Evolutionary conservation across 257 asterid genomes (phyloP).

Genomic region (Penstemon davidsonii): DNA sequence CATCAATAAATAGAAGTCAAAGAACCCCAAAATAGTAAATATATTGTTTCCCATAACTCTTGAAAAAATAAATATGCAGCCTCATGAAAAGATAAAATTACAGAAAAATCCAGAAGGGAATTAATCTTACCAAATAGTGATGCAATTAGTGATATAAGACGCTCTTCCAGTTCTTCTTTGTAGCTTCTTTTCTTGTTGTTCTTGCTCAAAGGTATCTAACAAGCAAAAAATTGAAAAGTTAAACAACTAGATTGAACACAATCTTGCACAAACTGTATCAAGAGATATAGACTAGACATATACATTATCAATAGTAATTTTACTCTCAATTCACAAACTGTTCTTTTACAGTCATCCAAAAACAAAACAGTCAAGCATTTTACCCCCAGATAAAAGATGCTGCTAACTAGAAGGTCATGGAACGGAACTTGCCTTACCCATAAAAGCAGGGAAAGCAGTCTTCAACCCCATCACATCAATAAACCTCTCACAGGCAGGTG

Average conservation of each 20-base stretch:
- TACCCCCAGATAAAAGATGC: neutral
- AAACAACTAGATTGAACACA: conserved; percentile 11
- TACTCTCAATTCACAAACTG: conserved; percentile 11
- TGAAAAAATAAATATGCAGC: conserved; percentile 2
- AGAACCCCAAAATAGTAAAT: neutral
- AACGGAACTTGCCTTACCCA: conserved; percentile 99
- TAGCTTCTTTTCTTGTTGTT: conserved; percentile 74
- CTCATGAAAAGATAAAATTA: conserved; percentile 2
- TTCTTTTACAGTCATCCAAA: neutral
- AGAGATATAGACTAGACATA: neutral
- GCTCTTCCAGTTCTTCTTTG: conserved; percentile 92
- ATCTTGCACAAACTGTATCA: neutral
- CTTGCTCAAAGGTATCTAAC: conserved; percentile 87
- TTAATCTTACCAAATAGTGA: conserved; percentile 86
- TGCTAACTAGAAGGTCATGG: conserved; percentile 33
- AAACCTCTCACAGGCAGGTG: conserved; percentile 97
- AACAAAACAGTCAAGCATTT: neutral
- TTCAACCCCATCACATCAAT: conserved; percentile 95
- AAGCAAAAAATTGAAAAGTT: conserved; percentile 23
- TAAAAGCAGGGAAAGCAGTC: conserved; percentile 99
- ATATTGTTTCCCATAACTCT: neutral
- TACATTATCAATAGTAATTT: conserved; percentile 8
- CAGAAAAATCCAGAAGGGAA: conserved; percentile 25
- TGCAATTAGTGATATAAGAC: conserved; percentile 83
- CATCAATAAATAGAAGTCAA: conserved; percentile 4